These are phyloP conservation scores for Bromus sterilis DNA, from an alignment of 176 grass and related monocot species.

Conservation along the genomic window DNA sequence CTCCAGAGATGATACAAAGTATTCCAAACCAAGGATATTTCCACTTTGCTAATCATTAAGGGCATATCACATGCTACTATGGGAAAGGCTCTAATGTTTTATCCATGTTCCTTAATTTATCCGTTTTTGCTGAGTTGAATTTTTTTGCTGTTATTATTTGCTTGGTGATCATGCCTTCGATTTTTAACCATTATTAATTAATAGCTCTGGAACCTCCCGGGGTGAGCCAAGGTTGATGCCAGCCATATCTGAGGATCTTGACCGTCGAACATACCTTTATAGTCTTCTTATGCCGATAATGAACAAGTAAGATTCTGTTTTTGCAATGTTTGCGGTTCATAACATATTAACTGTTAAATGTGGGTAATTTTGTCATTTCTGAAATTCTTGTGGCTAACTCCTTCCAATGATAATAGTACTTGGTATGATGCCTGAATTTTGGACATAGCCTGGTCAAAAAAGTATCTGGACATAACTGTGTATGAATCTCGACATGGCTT, in stretches of 20 bases:
- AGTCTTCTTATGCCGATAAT: slow-evolving; percentile 83
- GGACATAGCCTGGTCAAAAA: background rate
- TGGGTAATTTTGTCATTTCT: background rate
- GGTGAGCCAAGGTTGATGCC: slow-evolving; percentile 84
- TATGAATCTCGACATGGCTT: background rate
- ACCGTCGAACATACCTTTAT: slow-evolving; percentile 64
- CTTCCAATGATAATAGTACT: background rate
- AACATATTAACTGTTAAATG: background rate
- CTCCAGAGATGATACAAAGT: background rate
- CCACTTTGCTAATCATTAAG: background rate
- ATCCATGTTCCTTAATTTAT: background rate
- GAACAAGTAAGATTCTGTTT: slow-evolving; percentile 52
- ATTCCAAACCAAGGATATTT: background rate
- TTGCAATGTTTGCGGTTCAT: background rate
- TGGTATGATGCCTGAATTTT: background rate
- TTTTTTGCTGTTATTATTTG: background rate
- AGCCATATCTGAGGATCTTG: slow-evolving; percentile 69
- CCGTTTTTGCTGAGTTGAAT: background rate
- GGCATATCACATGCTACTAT: background rate
- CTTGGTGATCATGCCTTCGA: background rate
- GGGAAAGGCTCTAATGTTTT: background rate
- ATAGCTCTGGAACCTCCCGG: slow-evolving; percentile 59
- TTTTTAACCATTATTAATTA: background rate
- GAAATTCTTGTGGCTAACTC: background rate
- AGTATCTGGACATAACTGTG: background rate